Conservation (phyloP, 495 filamentous ascomycete species). For the Podospora bellae-mahoneyi region DNA sequence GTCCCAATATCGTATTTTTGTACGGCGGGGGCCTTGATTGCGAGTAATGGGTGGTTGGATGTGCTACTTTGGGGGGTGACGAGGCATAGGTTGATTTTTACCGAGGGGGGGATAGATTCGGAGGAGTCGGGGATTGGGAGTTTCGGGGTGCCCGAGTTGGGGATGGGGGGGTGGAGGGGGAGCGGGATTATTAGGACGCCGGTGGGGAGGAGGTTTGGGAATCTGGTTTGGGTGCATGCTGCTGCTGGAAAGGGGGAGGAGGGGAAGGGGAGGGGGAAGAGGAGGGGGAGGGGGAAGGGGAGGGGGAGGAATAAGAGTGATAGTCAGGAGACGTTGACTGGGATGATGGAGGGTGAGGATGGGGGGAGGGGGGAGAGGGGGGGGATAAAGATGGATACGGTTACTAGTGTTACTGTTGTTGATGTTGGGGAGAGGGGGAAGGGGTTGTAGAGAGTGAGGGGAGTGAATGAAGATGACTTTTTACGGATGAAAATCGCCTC, state of each 20-base stretch:
- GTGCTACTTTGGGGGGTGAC: conserved; percentile 69
- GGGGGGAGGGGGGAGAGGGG: conserved; percentile 11
- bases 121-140: conserved; percentile 46
- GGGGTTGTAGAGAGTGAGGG: background rate
- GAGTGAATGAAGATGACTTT: no score
- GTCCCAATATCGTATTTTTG: conserved; percentile 61
- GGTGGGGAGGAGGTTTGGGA: conserved; percentile 37
- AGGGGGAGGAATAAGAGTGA: background rate
- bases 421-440: conserved; percentile 21
- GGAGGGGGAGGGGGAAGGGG: background rate
- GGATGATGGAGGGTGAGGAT: conserved; percentile 5
- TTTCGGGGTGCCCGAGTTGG: conserved; percentile 32
- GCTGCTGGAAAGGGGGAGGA: background rate
- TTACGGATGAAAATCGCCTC: no score
- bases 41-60: conserved; percentile 71
- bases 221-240: conserved; percentile 44
- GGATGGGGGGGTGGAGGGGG: background rate
- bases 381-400: conserved; percentile 45
- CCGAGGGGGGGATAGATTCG: conserved; percentile 31
- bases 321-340: conserved; percentile 19
- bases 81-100: conserved; percentile 52
- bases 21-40: conserved; percentile 67
- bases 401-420: conserved; percentile 40
- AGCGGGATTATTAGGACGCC: conserved; percentile 41
- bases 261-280: background rate